Conservation (phyloP, 1,284 basidiomycete genomes). For the Marasmius sp. region DNA sequence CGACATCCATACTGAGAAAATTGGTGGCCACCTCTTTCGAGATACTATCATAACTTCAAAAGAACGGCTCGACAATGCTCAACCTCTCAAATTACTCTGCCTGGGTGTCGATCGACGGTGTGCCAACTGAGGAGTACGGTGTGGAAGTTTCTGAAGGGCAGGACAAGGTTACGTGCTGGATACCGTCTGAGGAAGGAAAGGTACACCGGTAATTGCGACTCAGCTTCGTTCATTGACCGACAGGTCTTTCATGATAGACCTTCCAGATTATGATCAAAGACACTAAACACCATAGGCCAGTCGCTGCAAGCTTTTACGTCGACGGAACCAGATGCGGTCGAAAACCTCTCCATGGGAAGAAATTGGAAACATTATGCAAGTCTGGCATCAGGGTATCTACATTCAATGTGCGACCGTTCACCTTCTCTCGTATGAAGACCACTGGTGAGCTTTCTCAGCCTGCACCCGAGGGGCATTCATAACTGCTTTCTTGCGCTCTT, state of each 20-base stretch:
- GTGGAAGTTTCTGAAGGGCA: background rate
- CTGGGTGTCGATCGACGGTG: constrained; percentile 7
- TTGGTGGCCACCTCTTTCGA: background rate
- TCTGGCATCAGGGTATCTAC: background rate
- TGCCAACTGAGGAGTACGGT: background rate
- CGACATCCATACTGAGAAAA: background rate
- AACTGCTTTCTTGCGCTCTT: background rate
- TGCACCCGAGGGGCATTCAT: background rate
- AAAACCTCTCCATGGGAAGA: background rate
- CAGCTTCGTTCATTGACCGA: background rate
- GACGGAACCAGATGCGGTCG: background rate
- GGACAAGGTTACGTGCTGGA: constrained; percentile 8
- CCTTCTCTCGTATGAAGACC: background rate
- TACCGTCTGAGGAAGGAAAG: constrained; percentile 10
- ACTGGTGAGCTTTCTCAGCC: background rate
- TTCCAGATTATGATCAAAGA: background rate
- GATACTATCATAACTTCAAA: background rate
- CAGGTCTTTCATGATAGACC: background rate
- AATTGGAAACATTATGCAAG: background rate
- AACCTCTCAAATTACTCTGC: background rate
- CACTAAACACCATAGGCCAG: background rate
- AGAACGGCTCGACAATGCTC: background rate
- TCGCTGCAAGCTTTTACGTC: background rate
- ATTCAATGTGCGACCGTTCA: background rate
- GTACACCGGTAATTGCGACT: background rate